Conservation (phyloP, 768 basidiomycete genomes). For the Collybia sordida region DNA sequence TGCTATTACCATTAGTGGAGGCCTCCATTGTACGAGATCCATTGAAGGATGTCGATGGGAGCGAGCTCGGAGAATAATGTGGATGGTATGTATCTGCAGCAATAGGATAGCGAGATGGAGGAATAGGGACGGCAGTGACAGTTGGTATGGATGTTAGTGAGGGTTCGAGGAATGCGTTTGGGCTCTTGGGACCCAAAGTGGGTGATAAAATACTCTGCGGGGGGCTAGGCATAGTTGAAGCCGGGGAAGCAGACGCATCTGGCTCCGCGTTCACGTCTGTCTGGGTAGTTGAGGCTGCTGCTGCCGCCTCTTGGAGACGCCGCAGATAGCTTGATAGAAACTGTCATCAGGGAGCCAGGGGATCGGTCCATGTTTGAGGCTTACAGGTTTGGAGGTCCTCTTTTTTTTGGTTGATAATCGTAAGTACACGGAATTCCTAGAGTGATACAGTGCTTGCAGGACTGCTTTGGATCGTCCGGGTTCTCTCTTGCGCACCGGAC, state of each 20-base stretch:
- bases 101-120: constrained; percentile 72
- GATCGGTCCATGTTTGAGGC: constrained; percentile 19
- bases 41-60: constrained; percentile 38
- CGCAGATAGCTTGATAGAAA: constrained; percentile 61
- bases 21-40: constrained; percentile 38
- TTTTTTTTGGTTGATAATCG: constrained; percentile 91
- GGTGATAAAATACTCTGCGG: constrained; percentile 47
- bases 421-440: constrained; percentile 87
- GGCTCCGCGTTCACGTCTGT: constrained; percentile 31
- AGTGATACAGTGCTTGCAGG: constrained; percentile 86
- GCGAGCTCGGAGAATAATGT: constrained; percentile 45
- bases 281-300: constrained; percentile 48
- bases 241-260: constrained; percentile 44
- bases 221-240: constrained; percentile 49
- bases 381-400: constrained; percentile 90
- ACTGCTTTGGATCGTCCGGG: constrained; percentile 70
- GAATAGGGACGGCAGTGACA: constrained; percentile 43
- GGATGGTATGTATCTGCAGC: constrained; percentile 66
- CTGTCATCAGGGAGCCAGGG: constrained; percentile 4
- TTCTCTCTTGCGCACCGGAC: constrained; percentile 83
- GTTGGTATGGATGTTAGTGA: constrained; percentile 39
- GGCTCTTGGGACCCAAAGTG: constrained; percentile 41
- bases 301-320: constrained; percentile 75
- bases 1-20: constrained; percentile 27
- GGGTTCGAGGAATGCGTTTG: constrained; percentile 54